Percentiles rank a stretch among this genome's conserved stretches.
phyloP scores from a whole-genome alignment of 78 protist species.

The Dictyostelium brefeldianum region DNA sequence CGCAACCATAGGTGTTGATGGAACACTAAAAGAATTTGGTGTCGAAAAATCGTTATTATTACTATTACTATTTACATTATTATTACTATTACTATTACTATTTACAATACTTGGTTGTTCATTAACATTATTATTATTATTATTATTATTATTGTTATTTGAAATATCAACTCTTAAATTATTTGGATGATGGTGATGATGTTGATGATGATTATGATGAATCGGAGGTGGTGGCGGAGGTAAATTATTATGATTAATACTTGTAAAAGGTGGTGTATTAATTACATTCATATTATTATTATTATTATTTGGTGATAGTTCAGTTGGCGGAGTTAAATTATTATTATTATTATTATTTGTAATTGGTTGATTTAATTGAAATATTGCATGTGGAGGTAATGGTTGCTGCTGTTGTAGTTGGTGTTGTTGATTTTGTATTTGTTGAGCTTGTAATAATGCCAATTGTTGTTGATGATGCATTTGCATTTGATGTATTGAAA shows the following conservation, averaged over 20 bases:
- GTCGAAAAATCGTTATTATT: slow-evolving; percentile 26
- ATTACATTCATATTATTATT: neutral
- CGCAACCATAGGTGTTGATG: slow-evolving; percentile 54
- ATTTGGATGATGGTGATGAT: neutral
- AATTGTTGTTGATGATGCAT: slow-evolving; percentile 22
- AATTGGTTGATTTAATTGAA: neutral
- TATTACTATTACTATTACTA: slow-evolving; percentile 34
- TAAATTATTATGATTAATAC: neutral
- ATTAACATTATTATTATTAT: slow-evolving; percentile 9
- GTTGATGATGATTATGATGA: neutral
- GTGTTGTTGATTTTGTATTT: neutral
- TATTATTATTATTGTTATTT: slow-evolving; percentile 2
- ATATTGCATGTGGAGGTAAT: neutral
- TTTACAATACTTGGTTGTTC: neutral
- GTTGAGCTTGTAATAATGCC: neutral
- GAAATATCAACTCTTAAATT: neutral
- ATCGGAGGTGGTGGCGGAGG: neutral
- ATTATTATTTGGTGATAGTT: neutral
- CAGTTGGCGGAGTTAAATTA: no score
- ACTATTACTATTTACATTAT: slow-evolving; percentile 23
- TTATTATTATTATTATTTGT: neutral
- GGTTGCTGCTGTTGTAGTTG: neutral
- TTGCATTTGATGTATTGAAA: slow-evolving; percentile 8
- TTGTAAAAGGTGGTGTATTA: neutral
- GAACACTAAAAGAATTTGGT: slow-evolving; percentile 51